Evolutionary conservation across 164 flowering plant species (phyloP).

Genomic region (Magnolia changhungtana): DNA sequence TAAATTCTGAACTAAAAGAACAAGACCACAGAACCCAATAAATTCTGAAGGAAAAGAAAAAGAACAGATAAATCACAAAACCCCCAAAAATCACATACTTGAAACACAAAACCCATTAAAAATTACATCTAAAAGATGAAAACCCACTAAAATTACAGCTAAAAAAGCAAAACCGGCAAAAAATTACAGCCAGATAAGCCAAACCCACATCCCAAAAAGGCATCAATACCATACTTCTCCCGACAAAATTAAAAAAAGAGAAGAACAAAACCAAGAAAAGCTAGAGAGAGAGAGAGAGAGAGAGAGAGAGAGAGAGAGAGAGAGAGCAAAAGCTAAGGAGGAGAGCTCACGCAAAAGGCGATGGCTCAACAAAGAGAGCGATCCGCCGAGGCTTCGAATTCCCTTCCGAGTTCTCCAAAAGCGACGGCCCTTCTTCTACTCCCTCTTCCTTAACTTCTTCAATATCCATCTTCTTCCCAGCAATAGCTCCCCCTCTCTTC

Average conservation of each 20-base stretch:
- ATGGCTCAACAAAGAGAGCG: conserved; percentile 97
- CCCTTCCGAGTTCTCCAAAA: conserved; percentile 40
- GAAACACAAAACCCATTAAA: too few species aligned
- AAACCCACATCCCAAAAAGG: background rate
- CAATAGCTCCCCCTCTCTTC: conserved; percentile 4
- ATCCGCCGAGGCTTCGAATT: conserved; percentile 71
- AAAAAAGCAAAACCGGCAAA: background rate
- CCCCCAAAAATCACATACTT: too few species aligned
- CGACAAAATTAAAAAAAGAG: background rate
- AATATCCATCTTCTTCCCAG: conserved; percentile 43
- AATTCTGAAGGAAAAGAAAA: background rate
- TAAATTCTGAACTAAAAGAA: background rate
- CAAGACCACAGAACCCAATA: background rate
- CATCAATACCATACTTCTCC: background rate
- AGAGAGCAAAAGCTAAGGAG: background rate
- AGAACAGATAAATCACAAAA: too few species aligned
- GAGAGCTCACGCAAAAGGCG: conserved; percentile 93
- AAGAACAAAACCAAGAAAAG: too few species aligned
- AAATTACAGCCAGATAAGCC: background rate
- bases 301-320: too few species aligned
- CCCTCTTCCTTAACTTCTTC: conserved; percentile 34
- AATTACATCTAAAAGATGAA: too few species aligned
- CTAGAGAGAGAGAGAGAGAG: background rate
- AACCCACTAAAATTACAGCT: background rate
- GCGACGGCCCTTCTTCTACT: conserved; percentile 41